These are phyloP conservation scores for Fraxinus sp. DNA, from an alignment of 305 asterid species.

Conservation along the genomic window DNA sequence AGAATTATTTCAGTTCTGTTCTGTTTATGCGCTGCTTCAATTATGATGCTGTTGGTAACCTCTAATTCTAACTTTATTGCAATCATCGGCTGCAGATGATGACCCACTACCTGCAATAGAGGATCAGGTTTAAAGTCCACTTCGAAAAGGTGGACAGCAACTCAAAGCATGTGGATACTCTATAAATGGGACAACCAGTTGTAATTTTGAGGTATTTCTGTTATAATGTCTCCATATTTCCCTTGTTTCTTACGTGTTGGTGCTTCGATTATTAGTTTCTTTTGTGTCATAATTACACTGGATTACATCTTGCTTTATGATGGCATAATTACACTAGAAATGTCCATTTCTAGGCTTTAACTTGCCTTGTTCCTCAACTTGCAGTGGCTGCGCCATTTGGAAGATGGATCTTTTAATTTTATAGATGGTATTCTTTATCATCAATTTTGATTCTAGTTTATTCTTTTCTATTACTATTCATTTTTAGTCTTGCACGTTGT, in stretches of 20 bases:
- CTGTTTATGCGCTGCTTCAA: slow-evolving; percentile 23
- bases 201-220: slow-evolving; percentile 85
- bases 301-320: slow-evolving; percentile 24
- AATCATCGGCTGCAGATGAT: slow-evolving; percentile 88
- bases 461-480: slow-evolving; percentile 22
- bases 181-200: slow-evolving; percentile 93
- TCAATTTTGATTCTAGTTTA: slow-evolving; percentile 10
- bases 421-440: slow-evolving; percentile 67
- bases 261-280: not conserved
- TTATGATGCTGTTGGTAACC: slow-evolving; percentile 23
- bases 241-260: not conserved
- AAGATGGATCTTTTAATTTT: slow-evolving; percentile 88
- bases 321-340: slow-evolving; percentile 17
- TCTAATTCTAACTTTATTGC: slow-evolving; percentile 27
- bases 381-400: slow-evolving; percentile 98
- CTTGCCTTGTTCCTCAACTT: slow-evolving; percentile 36
- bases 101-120: slow-evolving; percentile 94
- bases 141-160: no score
- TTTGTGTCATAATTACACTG: slow-evolving; percentile 17
- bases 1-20: slow-evolving; percentile 26
- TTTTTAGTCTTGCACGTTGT: slow-evolving; percentile 28
- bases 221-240: not conserved
- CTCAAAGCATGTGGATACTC: slow-evolving; percentile 95
- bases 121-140: no score
- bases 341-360: slow-evolving; percentile 22